Evolutionary conservation across 2,329 filamentous ascomycete genomes (phyloP).

Genomic region (Boeremia lycopersici): DNA sequence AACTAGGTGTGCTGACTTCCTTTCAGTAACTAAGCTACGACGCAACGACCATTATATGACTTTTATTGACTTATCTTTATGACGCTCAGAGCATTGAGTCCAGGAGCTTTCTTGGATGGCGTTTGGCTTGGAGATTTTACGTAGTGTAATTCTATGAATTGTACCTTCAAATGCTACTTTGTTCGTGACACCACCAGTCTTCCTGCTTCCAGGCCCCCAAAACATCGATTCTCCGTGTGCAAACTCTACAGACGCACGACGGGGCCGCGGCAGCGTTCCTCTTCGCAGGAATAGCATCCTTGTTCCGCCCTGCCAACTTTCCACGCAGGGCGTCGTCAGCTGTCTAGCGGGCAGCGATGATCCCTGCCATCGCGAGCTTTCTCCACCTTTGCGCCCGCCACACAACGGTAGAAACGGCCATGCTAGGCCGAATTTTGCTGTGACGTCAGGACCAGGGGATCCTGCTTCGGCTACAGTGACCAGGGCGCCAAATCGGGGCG

Average conservation of each 20-base stretch:
- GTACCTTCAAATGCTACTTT: neutral
- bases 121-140: conserved; percentile 27
- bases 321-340: conserved; percentile 24
- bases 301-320: conserved; percentile 30
- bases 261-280: conserved; percentile 5
- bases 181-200: neutral
- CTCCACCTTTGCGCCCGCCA: conserved; percentile 13
- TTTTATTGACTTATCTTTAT: conserved; percentile 20
- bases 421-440: conserved; percentile 4
- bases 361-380: conserved; percentile 6
- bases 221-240: too few species aligned
- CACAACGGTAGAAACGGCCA: conserved; percentile 17
- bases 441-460: conserved; percentile 33
- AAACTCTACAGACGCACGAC: neutral
- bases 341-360: conserved; percentile 11
- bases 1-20: conserved; percentile 21
- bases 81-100: conserved; percentile 23
- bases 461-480: conserved; percentile 10
- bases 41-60: conserved; percentile 25
- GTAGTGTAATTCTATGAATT: conserved; percentile 28
- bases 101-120: conserved; percentile 27
- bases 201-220: too few species aligned
- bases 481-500: conserved; percentile 16
- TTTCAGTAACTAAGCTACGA: conserved; percentile 37
- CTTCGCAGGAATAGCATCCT: conserved; percentile 4